These are phyloP conservation scores for Candida orba DNA, from an alignment of 805 yeast species.

Conservation along the genomic window DNA sequence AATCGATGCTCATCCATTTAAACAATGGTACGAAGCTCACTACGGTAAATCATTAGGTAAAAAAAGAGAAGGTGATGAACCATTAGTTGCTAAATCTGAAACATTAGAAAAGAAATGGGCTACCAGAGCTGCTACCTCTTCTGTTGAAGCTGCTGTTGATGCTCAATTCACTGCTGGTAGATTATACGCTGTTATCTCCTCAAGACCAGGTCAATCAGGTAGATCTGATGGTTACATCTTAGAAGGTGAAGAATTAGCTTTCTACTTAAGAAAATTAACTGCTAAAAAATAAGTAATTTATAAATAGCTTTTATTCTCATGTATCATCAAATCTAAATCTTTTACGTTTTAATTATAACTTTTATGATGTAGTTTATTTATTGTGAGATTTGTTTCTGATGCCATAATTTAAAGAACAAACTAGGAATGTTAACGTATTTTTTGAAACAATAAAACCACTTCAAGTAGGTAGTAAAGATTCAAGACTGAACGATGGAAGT, in stretches of 20 bases:
- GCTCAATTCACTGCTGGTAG: constrained; percentile 98
- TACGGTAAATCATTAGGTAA: constrained; percentile 93
- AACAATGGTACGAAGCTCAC: constrained; percentile 98
- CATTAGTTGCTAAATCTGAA: constrained; percentile 55
- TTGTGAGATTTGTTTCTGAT: neutral
- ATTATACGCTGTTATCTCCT: constrained; percentile 96
- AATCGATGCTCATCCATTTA: constrained; percentile 99
- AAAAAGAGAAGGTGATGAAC: constrained; percentile 54
- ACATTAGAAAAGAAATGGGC: constrained; percentile 89
- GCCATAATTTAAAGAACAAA: no score
- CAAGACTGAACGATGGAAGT: no score
- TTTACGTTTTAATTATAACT: constrained; percentile 16
- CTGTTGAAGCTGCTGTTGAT: constrained; percentile 86
- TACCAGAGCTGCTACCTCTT: constrained; percentile 78
- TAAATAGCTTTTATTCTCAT: constrained; percentile 13
- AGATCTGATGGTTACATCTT: constrained; percentile 99
- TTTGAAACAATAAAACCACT: no score
- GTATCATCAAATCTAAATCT: constrained; percentile 22
- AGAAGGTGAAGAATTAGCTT: constrained; percentile 99
- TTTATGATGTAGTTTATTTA: neutral
- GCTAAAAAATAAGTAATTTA: constrained; percentile 79
- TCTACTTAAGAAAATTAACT: constrained; percentile 99
- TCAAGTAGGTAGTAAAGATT: no score
- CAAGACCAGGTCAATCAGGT: constrained; percentile 99
- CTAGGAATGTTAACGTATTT: no score